Percentiles rank a stretch among this genome's conserved stretches.
Conservation (phyloP, 2,329 filamentous ascomycete genomes). For the Exserohilum turcica region DNA sequence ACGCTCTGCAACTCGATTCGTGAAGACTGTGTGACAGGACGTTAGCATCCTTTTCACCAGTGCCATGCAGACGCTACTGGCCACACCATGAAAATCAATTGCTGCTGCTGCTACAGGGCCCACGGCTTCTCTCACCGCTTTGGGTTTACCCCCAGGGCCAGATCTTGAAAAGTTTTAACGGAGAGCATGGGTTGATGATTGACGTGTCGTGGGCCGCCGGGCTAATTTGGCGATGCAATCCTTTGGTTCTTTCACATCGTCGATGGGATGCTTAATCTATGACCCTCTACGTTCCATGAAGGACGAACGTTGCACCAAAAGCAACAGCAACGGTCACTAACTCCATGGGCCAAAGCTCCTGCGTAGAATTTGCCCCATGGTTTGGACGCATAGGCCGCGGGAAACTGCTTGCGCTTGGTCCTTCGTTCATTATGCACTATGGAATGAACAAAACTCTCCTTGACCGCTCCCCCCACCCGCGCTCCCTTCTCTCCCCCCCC, state of each 20-base stretch:
- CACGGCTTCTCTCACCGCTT: constrained; percentile 13
- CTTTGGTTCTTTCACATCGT: constrained; percentile 15
- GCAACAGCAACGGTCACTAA: constrained; percentile 4
- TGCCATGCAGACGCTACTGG: constrained; percentile 24
- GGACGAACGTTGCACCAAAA: constrained; percentile 1
- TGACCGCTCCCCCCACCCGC: constrained; percentile 16
- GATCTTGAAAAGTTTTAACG: constrained; percentile 13
- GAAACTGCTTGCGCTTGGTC: constrained; percentile 18
- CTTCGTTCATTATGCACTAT: constrained; percentile 23
- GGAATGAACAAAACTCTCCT: constrained; percentile 23
- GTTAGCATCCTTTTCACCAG: constrained; percentile 20
- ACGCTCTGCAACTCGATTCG: constrained; percentile 25
- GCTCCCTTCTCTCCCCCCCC: no score
- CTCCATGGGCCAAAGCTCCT: not conserved
- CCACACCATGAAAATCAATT: constrained; percentile 12
- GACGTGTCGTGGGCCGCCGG: constrained; percentile 21
- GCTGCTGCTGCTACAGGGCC: constrained; percentile 4
- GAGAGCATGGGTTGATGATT: constrained; percentile 20
- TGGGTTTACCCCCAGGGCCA: constrained; percentile 8
- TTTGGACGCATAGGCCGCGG: constrained; percentile 14
- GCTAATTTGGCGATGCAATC: constrained; percentile 11
- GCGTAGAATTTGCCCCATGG: not conserved
- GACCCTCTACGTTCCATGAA: not conserved
- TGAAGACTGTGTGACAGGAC: constrained; percentile 26
- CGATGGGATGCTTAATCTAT: constrained; percentile 2